Percentiles rank a stretch among this genome's conserved stretches.
phyloP scores from a whole-genome alignment of 208 protist genomes.

The Crithidia thermophila region DNA sequence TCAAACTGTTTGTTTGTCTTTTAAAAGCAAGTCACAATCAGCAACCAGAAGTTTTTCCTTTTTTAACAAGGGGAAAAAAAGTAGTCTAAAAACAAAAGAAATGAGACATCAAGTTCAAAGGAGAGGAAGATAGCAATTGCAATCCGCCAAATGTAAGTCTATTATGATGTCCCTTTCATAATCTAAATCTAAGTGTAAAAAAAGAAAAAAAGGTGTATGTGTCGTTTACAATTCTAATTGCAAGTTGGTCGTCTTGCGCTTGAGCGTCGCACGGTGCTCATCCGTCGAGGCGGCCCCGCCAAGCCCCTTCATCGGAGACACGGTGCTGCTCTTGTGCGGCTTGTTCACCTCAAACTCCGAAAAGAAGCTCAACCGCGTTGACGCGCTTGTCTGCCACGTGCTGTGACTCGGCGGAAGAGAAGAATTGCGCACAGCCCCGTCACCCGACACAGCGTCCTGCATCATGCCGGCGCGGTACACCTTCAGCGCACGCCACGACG shows the following conservation, averaged over 20 bases:
- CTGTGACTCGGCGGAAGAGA: background rate
- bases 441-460: conserved; percentile 1
- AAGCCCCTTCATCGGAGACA: background rate
- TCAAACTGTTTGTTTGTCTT: too few relatives aligned
- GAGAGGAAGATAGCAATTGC: too few relatives aligned
- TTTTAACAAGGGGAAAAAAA: too few relatives aligned
- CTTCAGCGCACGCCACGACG: conserved; percentile 21
- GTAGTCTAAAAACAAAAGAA: too few relatives aligned
- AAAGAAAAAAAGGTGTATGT: background rate
- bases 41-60: too few relatives aligned
- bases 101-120: too few relatives aligned
- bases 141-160: too few relatives aligned
- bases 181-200: background rate
- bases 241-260: conserved; percentile 19
- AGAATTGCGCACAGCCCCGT: background rate
- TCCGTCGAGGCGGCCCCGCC: background rate
- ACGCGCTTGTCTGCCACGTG: conserved; percentile 7
- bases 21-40: too few relatives aligned
- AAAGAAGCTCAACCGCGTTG: conserved; percentile 17
- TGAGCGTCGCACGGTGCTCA: conserved; percentile 2
- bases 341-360: conserved; percentile 16
- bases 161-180: background rate
- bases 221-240: conserved; percentile 23
- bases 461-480: background rate
- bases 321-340: conserved; percentile 3